Percentiles rank a stretch among this genome's conserved stretches.
Conservation (phyloP, 345 rosid genomes). For the Sapria himalayana region DNA sequence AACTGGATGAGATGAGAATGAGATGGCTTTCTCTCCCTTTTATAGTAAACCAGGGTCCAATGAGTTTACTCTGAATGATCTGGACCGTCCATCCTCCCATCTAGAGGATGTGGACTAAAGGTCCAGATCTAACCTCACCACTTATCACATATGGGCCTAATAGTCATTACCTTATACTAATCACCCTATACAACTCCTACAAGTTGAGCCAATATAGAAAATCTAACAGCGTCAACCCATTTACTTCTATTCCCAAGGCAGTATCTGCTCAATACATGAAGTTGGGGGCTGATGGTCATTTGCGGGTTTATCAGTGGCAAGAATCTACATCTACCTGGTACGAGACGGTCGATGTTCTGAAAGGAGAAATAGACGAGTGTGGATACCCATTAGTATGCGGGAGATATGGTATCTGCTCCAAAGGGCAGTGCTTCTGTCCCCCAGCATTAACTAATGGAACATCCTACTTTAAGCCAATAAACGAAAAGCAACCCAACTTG, state of each 20-base stretch:
- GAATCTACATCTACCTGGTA: not conserved
- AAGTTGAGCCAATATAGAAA: too few relatives aligned
- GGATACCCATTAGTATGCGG: slow-evolving; percentile 16
- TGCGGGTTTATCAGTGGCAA: slow-evolving; percentile 9
- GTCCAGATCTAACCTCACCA: too few relatives aligned
- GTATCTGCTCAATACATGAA: slow-evolving; percentile 6
- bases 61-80: too few relatives aligned
- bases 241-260: not conserved
- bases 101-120: too few relatives aligned
- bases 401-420: slow-evolving; percentile 13
- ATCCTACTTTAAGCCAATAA: slow-evolving; percentile 9
- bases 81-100: too few relatives aligned
- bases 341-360: slow-evolving; percentile 11
- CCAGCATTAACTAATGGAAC: not conserved
- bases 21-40: too few relatives aligned
- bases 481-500: slow-evolving; percentile 5
- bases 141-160: too few relatives aligned
- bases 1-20: too few relatives aligned
- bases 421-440: slow-evolving; percentile 13
- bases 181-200: too few relatives aligned
- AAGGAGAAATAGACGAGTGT: slow-evolving; percentile 1
- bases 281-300: slow-evolving; percentile 13
- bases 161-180: too few relatives aligned
- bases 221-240: too few relatives aligned
- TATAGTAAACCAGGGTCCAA: too few relatives aligned